Evolutionary conservation across 1,284 basidiomycete species (phyloP).

Genomic region (Leccinum brunneo-olivaceum): DNA sequence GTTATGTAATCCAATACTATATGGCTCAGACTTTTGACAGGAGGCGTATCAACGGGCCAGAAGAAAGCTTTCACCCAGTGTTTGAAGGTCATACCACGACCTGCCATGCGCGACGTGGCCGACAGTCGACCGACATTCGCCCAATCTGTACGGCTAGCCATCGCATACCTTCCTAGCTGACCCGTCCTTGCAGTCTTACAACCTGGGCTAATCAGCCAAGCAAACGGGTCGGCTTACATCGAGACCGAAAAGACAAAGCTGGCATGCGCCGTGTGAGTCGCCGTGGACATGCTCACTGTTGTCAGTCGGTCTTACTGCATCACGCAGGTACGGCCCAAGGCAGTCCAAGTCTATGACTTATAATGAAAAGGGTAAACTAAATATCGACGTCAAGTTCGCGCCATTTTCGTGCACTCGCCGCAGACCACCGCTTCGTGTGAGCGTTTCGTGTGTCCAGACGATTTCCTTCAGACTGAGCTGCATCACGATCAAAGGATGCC

Average conservation of each 20-base stretch:
- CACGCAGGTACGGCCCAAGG: constrained; percentile 86
- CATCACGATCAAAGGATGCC: constrained; percentile 61
- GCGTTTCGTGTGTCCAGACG: constrained; percentile 21
- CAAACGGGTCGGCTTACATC: constrained; percentile 93
- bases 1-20: constrained; percentile 18
- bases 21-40: constrained; percentile 70
- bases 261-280: constrained; percentile 83
- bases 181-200: constrained; percentile 55
- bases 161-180: constrained; percentile 6
- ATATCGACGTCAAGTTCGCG: constrained; percentile 94
- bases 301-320: constrained; percentile 5
- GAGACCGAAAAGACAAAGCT: constrained; percentile 88
- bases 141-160: constrained; percentile 68
- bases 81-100: constrained; percentile 37
- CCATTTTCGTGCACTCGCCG: constrained; percentile 82
- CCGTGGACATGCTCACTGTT: neutral
- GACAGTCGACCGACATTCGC: constrained; percentile 60
- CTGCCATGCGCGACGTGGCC: constrained; percentile 22
- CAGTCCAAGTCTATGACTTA: constrained; percentile 77
- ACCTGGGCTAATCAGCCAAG: constrained; percentile 84
- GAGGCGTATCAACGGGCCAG: constrained; percentile 83
- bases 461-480: constrained; percentile 10
- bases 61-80: constrained; percentile 64
- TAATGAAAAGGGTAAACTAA: constrained; percentile 81
- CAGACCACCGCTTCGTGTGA: constrained; percentile 80